Conservation (phyloP, 1,284 basidiomycete genomes). For the Tremellales sp. region DNA sequence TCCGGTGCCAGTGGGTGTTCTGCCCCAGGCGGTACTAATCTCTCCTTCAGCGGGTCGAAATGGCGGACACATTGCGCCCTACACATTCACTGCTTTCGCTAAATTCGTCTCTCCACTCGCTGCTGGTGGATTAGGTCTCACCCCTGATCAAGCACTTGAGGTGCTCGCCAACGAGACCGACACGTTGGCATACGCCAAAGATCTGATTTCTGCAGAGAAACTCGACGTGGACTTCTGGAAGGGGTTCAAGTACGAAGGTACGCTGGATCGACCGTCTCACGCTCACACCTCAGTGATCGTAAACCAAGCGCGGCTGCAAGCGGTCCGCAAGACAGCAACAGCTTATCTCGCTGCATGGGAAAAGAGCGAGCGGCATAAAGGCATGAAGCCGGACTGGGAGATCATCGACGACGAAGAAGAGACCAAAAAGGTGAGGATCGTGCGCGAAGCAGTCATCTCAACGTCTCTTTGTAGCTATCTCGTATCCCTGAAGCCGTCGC, state of each 20-base stretch:
- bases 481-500: conserved; percentile 10
- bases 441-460: not conserved
- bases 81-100: conserved; percentile 20
- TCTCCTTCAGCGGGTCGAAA: conserved; percentile 34
- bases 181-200: conserved; percentile 62
- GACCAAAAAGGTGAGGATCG: conserved; percentile 25
- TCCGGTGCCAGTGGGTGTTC: conserved; percentile 40
- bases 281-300: conserved; percentile 1
- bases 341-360: conserved; percentile 10
- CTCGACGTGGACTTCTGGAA: conserved; percentile 34
- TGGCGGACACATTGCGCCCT: conserved; percentile 40
- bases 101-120: conserved; percentile 20
- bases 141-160: conserved; percentile 43
- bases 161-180: conserved; percentile 60
- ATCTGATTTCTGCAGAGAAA: conserved; percentile 53
- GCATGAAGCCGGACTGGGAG: conserved; percentile 16
- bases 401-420: conserved; percentile 28
- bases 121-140: conserved; percentile 32
- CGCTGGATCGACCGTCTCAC: no score
- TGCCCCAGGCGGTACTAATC: not conserved
- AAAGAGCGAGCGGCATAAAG: conserved; percentile 6
- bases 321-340: conserved; percentile 3
- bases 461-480: conserved; percentile 6
- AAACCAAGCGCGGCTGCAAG: not conserved
- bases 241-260: conserved; percentile 28